A percentile compares a stretch with the other conserved stretches of the same genome.
These are phyloP conservation scores for Torulaspora pretoriensis DNA, from an alignment of 1,139 yeast species.

Conservation along the genomic window DNA sequence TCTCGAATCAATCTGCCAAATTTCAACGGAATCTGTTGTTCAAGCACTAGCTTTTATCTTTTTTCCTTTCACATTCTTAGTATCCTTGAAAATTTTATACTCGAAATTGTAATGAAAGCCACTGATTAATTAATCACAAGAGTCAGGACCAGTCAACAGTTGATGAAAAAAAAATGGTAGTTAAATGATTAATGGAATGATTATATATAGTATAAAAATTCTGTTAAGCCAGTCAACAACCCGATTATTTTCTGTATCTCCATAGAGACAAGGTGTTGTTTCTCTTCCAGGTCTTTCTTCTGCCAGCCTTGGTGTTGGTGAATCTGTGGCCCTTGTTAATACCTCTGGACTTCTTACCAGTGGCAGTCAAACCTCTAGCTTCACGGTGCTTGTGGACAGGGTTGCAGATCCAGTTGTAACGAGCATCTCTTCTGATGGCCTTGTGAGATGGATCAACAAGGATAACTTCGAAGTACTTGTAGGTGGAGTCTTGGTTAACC, in stretches of 20 bases:
- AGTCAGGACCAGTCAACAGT: not conserved
- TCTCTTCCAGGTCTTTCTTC: constrained; percentile 99
- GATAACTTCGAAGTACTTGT: constrained; percentile 98
- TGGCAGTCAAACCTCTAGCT: constrained; percentile 96
- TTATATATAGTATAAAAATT: constrained; percentile 3
- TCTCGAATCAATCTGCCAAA: not conserved
- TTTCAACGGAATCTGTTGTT: not conserved
- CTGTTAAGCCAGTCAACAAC: constrained; percentile 10
- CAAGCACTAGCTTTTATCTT: not conserved
- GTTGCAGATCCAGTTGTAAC: constrained; percentile 99
- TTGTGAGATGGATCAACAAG: constrained; percentile 96
- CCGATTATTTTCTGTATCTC: constrained; percentile 94
- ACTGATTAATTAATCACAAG: constrained; percentile 1
- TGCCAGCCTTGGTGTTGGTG: constrained; percentile 98
- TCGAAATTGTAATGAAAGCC: not conserved
- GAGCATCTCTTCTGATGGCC: constrained; percentile 98
- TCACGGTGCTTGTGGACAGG: constrained; percentile 99
- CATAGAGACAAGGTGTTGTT: constrained; percentile 98
- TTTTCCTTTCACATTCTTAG: not conserved
- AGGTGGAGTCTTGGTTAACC: constrained; percentile 99
- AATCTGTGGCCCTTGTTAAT: constrained; percentile 99
- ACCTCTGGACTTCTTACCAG: constrained; percentile 99
- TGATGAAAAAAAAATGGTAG: constrained; percentile 8
- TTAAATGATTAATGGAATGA: constrained; percentile 6
- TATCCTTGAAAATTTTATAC: constrained; percentile 1